A percentile compares a stretch with the other conserved stretches of the same genome.
These are phyloP conservation scores for Geotrichum siamense DNA, from an alignment of 1,139 yeast genomes.

Conservation along the genomic window DNA sequence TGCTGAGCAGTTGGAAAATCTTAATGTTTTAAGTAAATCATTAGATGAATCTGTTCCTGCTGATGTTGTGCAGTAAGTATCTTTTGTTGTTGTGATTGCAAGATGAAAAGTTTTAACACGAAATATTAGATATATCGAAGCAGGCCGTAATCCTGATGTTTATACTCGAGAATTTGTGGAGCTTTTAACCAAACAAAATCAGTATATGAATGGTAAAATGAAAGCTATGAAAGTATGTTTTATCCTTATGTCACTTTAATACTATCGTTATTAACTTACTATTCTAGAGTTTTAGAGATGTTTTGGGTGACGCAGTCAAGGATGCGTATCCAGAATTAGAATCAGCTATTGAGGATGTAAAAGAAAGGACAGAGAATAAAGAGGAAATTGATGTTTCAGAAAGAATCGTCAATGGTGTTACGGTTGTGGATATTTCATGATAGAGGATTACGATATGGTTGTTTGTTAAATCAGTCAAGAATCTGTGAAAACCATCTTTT, in stretches of 20 bases:
- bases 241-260: not conserved
- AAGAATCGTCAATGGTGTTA: too few relatives aligned
- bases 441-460: too few relatives aligned
- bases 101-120: not conserved
- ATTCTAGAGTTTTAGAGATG: conserved; percentile 41
- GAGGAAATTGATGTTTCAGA: too few relatives aligned
- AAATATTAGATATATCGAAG: conserved; percentile 56
- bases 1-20: conserved; percentile 11
- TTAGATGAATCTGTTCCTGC: conserved; percentile 53
- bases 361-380: too few relatives aligned
- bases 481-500: too few relatives aligned
- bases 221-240: conserved; percentile 29
- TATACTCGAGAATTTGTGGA: conserved; percentile 95
- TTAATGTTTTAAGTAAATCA: conserved; percentile 22
- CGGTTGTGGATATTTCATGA: too few relatives aligned
- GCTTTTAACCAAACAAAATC: conserved; percentile 81
- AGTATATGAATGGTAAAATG: conserved; percentile 75
- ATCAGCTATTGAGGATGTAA: conserved; percentile 45
- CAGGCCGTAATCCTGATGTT: conserved; percentile 94
- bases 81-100: not conserved
- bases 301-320: conserved; percentile 58
- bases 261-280: too few relatives aligned
- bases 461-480: too few relatives aligned
- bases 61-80: conserved; percentile 55
- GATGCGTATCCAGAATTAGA: conserved; percentile 73